These are phyloP conservation scores for Boletus subluridellus DNA, from an alignment of 1,284 basidiomycete genomes.

Conservation along the genomic window DNA sequence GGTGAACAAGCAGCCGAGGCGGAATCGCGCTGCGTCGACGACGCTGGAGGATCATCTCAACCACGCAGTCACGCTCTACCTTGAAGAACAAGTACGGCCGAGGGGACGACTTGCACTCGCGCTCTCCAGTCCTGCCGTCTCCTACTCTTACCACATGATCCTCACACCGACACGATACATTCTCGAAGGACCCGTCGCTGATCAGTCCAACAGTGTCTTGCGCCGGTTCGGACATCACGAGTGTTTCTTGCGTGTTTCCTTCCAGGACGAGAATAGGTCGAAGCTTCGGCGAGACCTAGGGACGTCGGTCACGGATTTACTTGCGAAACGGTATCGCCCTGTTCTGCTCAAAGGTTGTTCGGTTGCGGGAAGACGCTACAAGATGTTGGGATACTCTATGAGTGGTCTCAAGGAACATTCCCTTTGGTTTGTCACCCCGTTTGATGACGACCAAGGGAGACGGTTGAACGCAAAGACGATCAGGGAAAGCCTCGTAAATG, in stretches of 20 bases:
- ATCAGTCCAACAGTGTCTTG: conserved; percentile 61
- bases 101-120: conserved; percentile 23
- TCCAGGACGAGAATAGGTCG: conserved; percentile 57
- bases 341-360: conserved; percentile 45
- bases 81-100: conserved; percentile 25
- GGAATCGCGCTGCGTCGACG: background rate
- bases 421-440: conserved; percentile 58
- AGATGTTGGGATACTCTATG: conserved; percentile 61
- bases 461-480: conserved; percentile 32
- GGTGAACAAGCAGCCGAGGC: background rate
- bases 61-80: conserved; percentile 25
- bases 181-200: conserved; percentile 53
- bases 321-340: conserved; percentile 43
- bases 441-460: conserved; percentile 28
- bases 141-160: conserved; percentile 42
- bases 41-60: conserved; percentile 22
- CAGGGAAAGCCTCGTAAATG: conserved; percentile 33
- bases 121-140: conserved; percentile 22
- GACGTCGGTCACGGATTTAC: conserved; percentile 43
- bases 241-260: conserved; percentile 61
- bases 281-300: conserved; percentile 49
- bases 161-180: conserved; percentile 52
- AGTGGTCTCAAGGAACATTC: conserved; percentile 56
- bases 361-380: conserved; percentile 52
- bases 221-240: conserved; percentile 48